A percentile compares a stretch with the other conserved stretches of the same genome.
These are phyloP conservation scores for Starmerella apis DNA, from an alignment of 805 yeast genomes.

Conservation along the genomic window DNA sequence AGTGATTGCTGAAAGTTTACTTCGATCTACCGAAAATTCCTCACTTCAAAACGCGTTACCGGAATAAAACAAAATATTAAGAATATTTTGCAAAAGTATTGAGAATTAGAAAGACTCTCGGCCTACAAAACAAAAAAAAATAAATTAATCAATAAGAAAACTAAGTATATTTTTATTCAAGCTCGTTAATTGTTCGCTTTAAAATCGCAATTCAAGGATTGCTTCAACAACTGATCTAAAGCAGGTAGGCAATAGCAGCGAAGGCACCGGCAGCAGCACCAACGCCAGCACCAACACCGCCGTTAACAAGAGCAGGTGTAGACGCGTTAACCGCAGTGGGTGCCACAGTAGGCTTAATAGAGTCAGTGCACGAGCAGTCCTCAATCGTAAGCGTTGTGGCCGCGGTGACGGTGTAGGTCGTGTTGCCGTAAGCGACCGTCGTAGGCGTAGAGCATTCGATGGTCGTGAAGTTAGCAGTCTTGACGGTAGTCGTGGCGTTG, in stretches of 20 bases:
- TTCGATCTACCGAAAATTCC: too few relatives aligned
- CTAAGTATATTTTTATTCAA: too few relatives aligned
- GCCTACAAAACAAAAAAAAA: too few relatives aligned
- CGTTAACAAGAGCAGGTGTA: constrained; percentile 34
- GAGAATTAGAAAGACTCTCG: too few relatives aligned
- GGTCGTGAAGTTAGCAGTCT: constrained; percentile 25
- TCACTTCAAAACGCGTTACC: too few relatives aligned
- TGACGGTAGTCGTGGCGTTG: constrained; percentile 24
- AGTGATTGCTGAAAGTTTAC: too few relatives aligned
- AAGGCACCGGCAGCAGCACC: constrained; percentile 17
- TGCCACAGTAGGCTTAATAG: constrained; percentile 11
- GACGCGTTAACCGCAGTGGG: constrained; percentile 12
- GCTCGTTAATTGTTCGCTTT: background rate
- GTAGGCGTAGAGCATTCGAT: constrained; percentile 27
- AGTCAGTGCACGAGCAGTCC: constrained; percentile 45
- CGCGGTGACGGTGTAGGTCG: constrained; percentile 34
- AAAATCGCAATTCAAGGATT: background rate
- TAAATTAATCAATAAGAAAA: background rate
- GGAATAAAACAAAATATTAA: too few relatives aligned
- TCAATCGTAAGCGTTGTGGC: constrained; percentile 53
- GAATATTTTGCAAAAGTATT: too few relatives aligned
- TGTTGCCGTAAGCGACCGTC: constrained; percentile 30
- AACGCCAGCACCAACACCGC: constrained; percentile 11
- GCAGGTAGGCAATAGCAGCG: constrained; percentile 23
- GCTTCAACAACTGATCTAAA: constrained; percentile 6